Base-by-base conservation (phyloP, 495 filamentous ascomycete genomes). In the Filosporella fistucella region DNA sequence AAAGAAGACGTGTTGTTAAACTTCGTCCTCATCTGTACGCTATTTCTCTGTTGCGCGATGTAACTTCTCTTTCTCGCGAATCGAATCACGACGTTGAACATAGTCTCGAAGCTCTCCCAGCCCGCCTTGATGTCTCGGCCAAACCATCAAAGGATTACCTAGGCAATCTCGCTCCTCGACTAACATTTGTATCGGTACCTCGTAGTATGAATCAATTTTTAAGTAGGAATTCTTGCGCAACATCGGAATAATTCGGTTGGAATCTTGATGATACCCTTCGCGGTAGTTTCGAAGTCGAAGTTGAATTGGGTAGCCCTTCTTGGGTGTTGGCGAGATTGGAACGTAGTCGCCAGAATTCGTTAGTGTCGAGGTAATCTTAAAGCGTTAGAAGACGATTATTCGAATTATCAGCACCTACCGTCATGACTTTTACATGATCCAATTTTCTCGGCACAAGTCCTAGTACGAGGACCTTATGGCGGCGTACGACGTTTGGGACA, bases 141-240 rank as follows among this genome's bases (percentile, higher is more conserved):
- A 41, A 38, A 54, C 45, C 46, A 54, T 54, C 18, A 49, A 45
- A 49, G 38, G 45, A 13, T 49, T 43, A 21, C 39, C 38, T 29
- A 34, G 32, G n/a, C n/a, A 16, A 49, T 49, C 45, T 45, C 1
- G 17, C 16, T 4, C 38, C 28, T 34, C 39, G 17, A 36, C 51
- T 20, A 49, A 49, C 45, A 54, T 49, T 39, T 54, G 24, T 45
- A 54, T 54, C 2, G 32, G 39, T 32, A 54, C 39, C 40, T 54
- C 51, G 45, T 49, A 49, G 32, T 44, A 54, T 30, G 17, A 44
- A 50, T 54, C 51, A 33, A 54, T 54, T 46, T 54, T 54, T 23
- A 49, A 26, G 37, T 53, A 53, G 20, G 24, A 47, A 49, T 41
- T 10, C 51, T 42, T 33, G 38, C 4, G n/a, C 20, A 54, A 36